Base-by-base conservation (phyloP, 202 grass and related monocot genomes). In the Schoenoplectus tabernaemontani region DNA sequence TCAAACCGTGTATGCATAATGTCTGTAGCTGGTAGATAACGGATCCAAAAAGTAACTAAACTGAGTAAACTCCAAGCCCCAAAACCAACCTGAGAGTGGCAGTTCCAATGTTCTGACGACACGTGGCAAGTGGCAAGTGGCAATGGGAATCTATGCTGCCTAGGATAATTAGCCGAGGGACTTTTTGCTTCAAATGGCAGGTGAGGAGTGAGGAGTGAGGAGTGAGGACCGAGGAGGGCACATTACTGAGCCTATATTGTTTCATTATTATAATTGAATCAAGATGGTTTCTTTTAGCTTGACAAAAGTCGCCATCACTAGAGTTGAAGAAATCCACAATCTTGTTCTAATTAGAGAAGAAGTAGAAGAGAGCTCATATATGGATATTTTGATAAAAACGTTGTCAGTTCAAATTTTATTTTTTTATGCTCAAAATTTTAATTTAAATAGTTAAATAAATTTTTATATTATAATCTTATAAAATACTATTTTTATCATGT, bases 141-240 rank as follows among this genome's bases (percentile, higher is more conserved):
- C 19, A 8, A 3, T 60, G 34, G 48, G 76, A 78, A 78, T 78
- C 54, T 78, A 28, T 57, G 26, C 76, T 59, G 33, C 56, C n/a
- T 10, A 51, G 3, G 48, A 15, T 12, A 28, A 43, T 61, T 26
- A 59, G 56, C 24, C 33, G 56, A 61, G 56, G 43, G 17, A 42
- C 56, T 57, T 28, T 76, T 59, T 43, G 9, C 51, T 44, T n/a
- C 53, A 19, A 78, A 61, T 28, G 53, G 76, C 61, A 15, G 76
- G 75, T n/a, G n/a, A n/a, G n/a, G n/a, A n/a, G n/a, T n/a, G n/a
- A n/a, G n/a, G n/a, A n/a, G n/a, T n/a, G n/a, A n/a, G n/a, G n/a
- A n/a, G n/a, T 78, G 16, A 69, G 9, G 19, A 44, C 4, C 30
- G 5, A 38, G 16, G 13, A 57, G 5, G 48, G 41, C 32, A 11